Base-by-base conservation (phyloP, 495 filamentous ascomycete genomes). In the Jackrogersella multiformis region DNA sequence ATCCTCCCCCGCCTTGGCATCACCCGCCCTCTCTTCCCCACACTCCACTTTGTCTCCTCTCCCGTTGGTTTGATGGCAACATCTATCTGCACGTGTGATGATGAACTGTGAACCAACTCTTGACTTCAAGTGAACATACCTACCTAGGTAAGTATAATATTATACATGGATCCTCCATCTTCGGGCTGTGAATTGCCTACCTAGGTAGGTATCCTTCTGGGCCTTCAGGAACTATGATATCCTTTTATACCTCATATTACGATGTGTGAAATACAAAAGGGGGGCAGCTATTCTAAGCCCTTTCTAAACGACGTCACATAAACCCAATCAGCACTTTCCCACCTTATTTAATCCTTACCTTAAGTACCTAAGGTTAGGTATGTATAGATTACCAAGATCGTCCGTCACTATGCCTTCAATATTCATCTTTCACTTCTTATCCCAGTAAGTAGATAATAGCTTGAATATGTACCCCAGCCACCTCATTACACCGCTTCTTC, bases 1-100 rank as follows among this genome's bases (percentile, higher is more conserved):
- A 64, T 38, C 32, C 60, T 41, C 66, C 66, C 59, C 66, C 61
- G 66, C 36, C 66, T 69, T 69, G 66, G 66, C 61, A 21, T 26
- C n/a, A 30, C 35, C 26, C 45, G 15, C 18, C 8, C 32, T 51
- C 36, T 46, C 44, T 55, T 56, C 56, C 66, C 66, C 60, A 64
- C 56, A 69, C 66, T 69, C 60, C 61, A 39, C 61, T n/a, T n/a
- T 26, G 34, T 38, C 30, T 21, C 15, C 42, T 36, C 42, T 56
- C 53, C 18, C 24, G 44, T 24, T 49, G 23, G 45, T 26, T 24
- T 15, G 32, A 23, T 36, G 18, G 18, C 10, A 21, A 18, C 10
- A 3, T 30, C 26, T 16, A 36, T 34, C 21, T 53, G 49, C 32
- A 53, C 49, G 49, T 36, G 49, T 53, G 49, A 36, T 36, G 49